Conservation (phyloP, 2,329 filamentous ascomycete genomes). For the Fusarium globosum region DNA sequence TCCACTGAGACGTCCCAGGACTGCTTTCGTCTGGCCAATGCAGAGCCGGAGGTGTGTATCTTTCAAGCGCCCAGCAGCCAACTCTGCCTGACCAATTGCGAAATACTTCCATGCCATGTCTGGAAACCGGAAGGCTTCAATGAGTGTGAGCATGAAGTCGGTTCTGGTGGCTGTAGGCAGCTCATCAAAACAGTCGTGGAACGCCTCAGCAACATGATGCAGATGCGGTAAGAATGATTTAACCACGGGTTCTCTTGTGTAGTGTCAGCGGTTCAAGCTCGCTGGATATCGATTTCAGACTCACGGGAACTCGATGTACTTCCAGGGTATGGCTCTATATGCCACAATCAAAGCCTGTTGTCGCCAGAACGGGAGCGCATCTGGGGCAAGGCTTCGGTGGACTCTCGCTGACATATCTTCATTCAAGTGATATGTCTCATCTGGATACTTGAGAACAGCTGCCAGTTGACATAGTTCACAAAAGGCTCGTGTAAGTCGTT, state of each 20-base stretch:
- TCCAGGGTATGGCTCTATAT: slow-evolving; percentile 39
- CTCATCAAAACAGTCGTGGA: slow-evolving; percentile 30
- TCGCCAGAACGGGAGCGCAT: slow-evolving; percentile 31
- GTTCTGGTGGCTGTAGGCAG: slow-evolving; percentile 22
- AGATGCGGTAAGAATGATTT: slow-evolving; percentile 36
- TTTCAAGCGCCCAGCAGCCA: slow-evolving; percentile 29
- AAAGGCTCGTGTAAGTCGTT: slow-evolving; percentile 21
- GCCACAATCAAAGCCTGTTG: slow-evolving; percentile 34
- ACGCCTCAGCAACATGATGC: slow-evolving; percentile 24
- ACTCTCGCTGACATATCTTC: slow-evolving; percentile 31
- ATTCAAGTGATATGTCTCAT: slow-evolving; percentile 33
- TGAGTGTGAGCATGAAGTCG: slow-evolving; percentile 38
- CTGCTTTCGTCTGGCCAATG: slow-evolving; percentile 32
- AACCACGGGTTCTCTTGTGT: slow-evolving; percentile 22
- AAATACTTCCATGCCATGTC: slow-evolving; percentile 42
- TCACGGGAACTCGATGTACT: slow-evolving; percentile 41
- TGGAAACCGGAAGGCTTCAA: slow-evolving; percentile 39
- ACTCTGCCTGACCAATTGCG: slow-evolving; percentile 29
- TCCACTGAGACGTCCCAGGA: slow-evolving; percentile 35
- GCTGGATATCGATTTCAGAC: slow-evolving; percentile 2
- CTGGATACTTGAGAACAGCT: slow-evolving; percentile 18
- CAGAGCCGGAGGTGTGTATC: slow-evolving; percentile 33
- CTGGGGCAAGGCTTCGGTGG: slow-evolving; percentile 16
- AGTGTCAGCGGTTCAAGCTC: slow-evolving; percentile 17
- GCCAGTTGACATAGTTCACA: slow-evolving; percentile 18